Evolutionary conservation across 495 filamentous ascomycete genomes (phyloP).

Genomic region (Ramalina peruviana): DNA sequence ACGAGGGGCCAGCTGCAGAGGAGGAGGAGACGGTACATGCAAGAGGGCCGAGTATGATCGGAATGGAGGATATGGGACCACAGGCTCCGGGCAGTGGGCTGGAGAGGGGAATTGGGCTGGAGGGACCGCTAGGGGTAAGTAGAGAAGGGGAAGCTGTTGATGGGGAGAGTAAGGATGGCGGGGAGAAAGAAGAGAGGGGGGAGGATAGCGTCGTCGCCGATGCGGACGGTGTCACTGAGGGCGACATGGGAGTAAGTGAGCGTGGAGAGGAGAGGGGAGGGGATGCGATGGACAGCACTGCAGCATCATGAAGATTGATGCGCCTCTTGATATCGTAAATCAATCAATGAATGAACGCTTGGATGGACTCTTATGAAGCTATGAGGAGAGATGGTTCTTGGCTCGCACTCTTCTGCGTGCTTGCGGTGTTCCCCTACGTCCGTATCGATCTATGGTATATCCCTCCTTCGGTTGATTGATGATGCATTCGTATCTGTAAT

Average conservation of each 20-base stretch:
- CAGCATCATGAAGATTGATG: background rate
- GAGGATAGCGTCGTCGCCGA: constrained; percentile 32
- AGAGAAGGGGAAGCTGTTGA: background rate
- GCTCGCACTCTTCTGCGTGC: too few species aligned
- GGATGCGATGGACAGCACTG: constrained; percentile 5
- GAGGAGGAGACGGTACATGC: constrained; percentile 57
- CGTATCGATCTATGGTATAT: too few species aligned
- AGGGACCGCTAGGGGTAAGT: constrained; percentile 10
- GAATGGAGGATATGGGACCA: constrained; percentile 74
- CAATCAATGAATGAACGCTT: too few species aligned
- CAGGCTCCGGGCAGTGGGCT: constrained; percentile 35
- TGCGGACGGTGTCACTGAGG: constrained; percentile 12
- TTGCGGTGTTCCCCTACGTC: too few species aligned
- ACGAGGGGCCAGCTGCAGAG: constrained; percentile 16
- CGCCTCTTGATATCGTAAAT: too few species aligned
- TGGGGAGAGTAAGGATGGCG: background rate
- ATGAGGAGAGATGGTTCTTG: too few species aligned
- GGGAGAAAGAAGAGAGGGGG: constrained; percentile 22
- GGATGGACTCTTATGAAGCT: too few species aligned
- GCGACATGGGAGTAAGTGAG: constrained; percentile 1
- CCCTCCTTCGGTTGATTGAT: too few species aligned
- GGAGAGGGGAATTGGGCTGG: constrained; percentile 12
- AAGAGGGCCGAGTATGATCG: constrained; percentile 67
- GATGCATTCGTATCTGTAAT: background rate
- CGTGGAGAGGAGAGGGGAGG: constrained; percentile 6